Conservation (phyloP, 1,284 basidiomycete species). For the Pseudozyma sp. region DNA sequence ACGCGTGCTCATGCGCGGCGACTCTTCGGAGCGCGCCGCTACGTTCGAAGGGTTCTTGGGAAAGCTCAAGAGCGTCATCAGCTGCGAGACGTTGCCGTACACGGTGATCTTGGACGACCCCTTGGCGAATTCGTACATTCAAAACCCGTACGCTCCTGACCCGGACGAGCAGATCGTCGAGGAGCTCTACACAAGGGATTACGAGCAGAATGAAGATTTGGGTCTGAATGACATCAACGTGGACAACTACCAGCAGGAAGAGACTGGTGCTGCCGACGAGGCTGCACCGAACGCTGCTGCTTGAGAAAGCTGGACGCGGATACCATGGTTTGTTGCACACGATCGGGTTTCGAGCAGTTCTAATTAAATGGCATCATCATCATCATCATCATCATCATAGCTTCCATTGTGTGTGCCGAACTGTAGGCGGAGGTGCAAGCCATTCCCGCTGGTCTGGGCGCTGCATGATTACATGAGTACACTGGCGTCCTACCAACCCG, state of each 20-base stretch:
- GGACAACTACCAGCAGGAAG: conserved; percentile 51
- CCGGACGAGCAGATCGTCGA: conserved; percentile 72
- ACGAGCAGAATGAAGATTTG: conserved; percentile 93
- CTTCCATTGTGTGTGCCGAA: too few species aligned
- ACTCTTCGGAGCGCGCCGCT: conserved; percentile 70
- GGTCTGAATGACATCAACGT: conserved; percentile 97
- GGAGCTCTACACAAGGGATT: conserved; percentile 84
- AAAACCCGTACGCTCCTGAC: conserved; percentile 79
- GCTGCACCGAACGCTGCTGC: neutral
- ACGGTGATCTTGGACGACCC: conserved; percentile 96
- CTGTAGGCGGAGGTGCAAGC: too few species aligned
- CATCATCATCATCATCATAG: too few species aligned
- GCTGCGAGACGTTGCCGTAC: conserved; percentile 61
- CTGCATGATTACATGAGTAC: too few species aligned
- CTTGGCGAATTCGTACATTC: conserved; percentile 92
- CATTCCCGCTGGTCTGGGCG: too few species aligned
- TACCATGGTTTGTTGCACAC: too few species aligned
- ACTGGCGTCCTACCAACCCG: conserved; percentile 40
- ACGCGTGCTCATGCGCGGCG: conserved; percentile 85
- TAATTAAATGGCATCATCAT: too few species aligned
- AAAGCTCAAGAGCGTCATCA: conserved; percentile 72
- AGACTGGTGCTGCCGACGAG: neutral
- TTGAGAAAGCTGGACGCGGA: neutral
- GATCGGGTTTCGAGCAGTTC: too few species aligned
- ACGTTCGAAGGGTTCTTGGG: conserved; percentile 76